Base-by-base conservation (phyloP, 2,329 filamentous ascomycete genomes). In the Apiospora koreana region DNA sequence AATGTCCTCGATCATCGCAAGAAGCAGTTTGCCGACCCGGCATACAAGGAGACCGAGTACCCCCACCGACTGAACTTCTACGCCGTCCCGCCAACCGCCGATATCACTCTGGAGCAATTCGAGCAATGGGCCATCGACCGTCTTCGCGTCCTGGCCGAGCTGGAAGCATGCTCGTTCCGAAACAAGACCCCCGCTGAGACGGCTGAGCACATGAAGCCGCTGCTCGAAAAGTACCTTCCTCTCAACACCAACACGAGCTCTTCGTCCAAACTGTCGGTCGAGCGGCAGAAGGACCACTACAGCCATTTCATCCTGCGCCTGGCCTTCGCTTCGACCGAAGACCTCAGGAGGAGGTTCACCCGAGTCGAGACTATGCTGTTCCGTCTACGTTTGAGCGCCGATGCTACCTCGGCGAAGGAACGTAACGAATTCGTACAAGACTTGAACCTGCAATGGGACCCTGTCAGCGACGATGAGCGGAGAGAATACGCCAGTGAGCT, bases 81-180 rank as follows among this genome's bases (percentile, higher is more conserved):
- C 83, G 85, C 90, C 58, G 87, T 92, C 35, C 93, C 96, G 64
- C 96, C 96, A 0, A 98, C 94, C 0, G 93, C 93, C 65, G 96
- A 99, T 79, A 96, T 99, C 76, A 97, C 94, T 0, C 90, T 99
- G 54, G 96, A 99, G 79, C 92, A 99, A 79, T 99, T 99, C 77
- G 96, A 99, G 80, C 94, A 97, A 87, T 99, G 96, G 96, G 96
- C 95, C 14, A 98, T 99, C 77, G 93, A 97, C 77, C 88, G 96
- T 70, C 81, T 99, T 74, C 92, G 94, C 83, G 89, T 97, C 67
- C 91, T 97, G 71, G 93, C 92, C 69, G 94, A 97, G 81, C 86
- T 99, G 69, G 96, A 99, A 86, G 92, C 94, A 74, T 98, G 96
- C 82, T 95, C 94, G 28, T 98, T 98, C 84, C 93, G 96, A 80